These are phyloP conservation scores for Termitomyces sp. DNA, from an alignment of 768 basidiomycete genomes.

Conservation along the genomic window DNA sequence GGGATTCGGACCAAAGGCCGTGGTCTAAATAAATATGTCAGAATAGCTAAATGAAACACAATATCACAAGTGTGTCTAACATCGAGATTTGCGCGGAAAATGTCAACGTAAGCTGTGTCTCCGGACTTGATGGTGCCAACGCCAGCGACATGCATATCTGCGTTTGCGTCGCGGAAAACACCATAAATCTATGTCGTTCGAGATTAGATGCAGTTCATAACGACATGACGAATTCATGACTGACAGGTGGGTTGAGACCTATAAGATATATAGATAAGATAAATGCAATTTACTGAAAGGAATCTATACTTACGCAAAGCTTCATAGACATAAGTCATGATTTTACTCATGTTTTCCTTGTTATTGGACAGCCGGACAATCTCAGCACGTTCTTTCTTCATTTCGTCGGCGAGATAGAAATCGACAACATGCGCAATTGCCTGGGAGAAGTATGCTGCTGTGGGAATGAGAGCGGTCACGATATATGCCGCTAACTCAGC, in stretches of 20 bases:
- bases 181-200: slow-evolving; percentile 28
- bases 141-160: slow-evolving; percentile 20
- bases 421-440: slow-evolving; percentile 51
- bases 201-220: background rate
- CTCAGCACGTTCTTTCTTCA: slow-evolving; percentile 28
- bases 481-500: slow-evolving; percentile 40
- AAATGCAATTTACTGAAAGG: background rate
- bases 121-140: slow-evolving; percentile 20
- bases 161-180: slow-evolving; percentile 31
- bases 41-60: background rate
- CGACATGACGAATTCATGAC: background rate
- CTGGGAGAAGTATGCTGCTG: slow-evolving; percentile 49
- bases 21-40: slow-evolving; percentile 14
- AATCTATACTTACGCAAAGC: slow-evolving; percentile 34
- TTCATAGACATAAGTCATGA: slow-evolving; percentile 39
- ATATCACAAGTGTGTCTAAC: slow-evolving; percentile 19
- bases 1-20: slow-evolving; percentile 19
- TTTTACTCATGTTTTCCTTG: slow-evolving; percentile 17
- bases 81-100: slow-evolving; percentile 33
- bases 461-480: slow-evolving; percentile 50
- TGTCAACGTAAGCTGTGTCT: slow-evolving; percentile 28
- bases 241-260: slow-evolving; percentile 30
- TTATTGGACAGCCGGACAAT: slow-evolving; percentile 29
- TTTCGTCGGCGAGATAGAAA: slow-evolving; percentile 45
- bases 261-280: background rate